Conservation (phyloP, 257 asterid genomes). For the Penstemon eatonii region DNA sequence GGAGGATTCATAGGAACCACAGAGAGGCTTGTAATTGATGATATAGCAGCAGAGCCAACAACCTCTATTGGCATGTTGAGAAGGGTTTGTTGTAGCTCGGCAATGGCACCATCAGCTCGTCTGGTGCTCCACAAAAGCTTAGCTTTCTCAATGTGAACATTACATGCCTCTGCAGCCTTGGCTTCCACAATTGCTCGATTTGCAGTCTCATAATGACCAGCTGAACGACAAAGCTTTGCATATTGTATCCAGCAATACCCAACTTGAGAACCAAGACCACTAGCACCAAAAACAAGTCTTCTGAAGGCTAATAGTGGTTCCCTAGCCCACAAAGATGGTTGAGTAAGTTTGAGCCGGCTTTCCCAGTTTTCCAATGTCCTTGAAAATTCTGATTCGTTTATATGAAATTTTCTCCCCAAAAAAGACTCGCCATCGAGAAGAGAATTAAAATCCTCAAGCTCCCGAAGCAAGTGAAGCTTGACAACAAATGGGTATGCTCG, state of each 20-base stretch:
- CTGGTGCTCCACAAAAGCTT: conserved; percentile 97
- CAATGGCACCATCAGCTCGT: conserved; percentile 93
- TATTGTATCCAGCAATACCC: conserved; percentile 96
- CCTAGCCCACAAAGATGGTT: conserved; percentile 97
- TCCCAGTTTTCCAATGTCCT: conserved; percentile 81
- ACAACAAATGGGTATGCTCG: conserved; percentile 95
- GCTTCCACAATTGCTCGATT: conserved; percentile 95
- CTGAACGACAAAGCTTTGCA: conserved; percentile 95
- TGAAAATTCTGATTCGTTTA: conserved; percentile 62
- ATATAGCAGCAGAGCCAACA: conserved; percentile 79
- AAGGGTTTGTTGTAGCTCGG: conserved; percentile 95
- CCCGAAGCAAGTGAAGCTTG: conserved; percentile 95
- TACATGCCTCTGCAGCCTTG: conserved; percentile 73
- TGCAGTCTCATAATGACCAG: conserved; percentile 98
- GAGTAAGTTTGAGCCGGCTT: conserved; percentile 84
- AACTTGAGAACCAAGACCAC: conserved; percentile 69
- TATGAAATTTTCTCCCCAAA: conserved; percentile 53
- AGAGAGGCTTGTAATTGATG: conserved; percentile 85
- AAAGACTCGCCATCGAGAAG: conserved; percentile 87
- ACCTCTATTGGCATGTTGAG: conserved; percentile 83
- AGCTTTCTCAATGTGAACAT: conserved; percentile 94
- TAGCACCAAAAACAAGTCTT: conserved; percentile 85
- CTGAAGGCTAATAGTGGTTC: conserved; percentile 94
- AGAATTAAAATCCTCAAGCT: conserved; percentile 83
- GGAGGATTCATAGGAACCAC: conserved; percentile 79